Conservation (phyloP, 768 basidiomycete genomes). For the Crepidotus variabilis region DNA sequence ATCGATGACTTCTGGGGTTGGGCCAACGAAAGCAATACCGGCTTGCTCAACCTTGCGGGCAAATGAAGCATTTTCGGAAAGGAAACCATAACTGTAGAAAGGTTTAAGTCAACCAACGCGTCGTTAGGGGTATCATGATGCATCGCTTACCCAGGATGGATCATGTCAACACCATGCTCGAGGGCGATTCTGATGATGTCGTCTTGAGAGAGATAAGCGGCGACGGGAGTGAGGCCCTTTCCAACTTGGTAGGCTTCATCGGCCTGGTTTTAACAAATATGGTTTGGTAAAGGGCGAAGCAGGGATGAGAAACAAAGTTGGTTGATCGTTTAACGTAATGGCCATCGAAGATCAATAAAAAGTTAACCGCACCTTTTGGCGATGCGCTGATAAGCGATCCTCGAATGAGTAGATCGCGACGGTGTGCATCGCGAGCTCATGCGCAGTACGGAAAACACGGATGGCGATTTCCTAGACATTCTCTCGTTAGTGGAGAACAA, state of each 20-base stretch:
- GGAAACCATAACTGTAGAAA: conserved; percentile 81
- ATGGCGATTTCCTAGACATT: conserved; percentile 89
- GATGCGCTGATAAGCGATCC: conserved; percentile 94
- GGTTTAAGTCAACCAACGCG: not conserved
- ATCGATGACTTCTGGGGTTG: conserved; percentile 94
- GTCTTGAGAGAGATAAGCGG: conserved; percentile 94
- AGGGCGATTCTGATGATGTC: conserved; percentile 96
- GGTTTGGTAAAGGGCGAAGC: not conserved
- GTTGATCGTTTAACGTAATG: conserved; percentile 24
- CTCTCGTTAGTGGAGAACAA: conserved; percentile 12
- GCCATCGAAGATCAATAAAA: conserved; percentile 5
- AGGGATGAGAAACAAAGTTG: not conserved
- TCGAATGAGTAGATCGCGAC: conserved; percentile 98
- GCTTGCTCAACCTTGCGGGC: conserved; percentile 98
- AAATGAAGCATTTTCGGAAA: conserved; percentile 95
- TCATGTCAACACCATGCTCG: conserved; percentile 99
- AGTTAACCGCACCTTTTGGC: conserved; percentile 76
- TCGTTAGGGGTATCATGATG: not conserved
- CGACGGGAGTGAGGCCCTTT: conserved; percentile 93
- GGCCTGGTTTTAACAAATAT: conserved; percentile 50
- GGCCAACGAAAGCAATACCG: conserved; percentile 95
- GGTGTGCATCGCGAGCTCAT: conserved; percentile 98
- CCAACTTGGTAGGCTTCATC: conserved; percentile 99
- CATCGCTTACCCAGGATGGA: conserved; percentile 83
- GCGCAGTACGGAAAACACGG: conserved; percentile 96